Evolutionary conservation across 805 yeast genomes (phyloP), one percentile per base, ranked within the genome.

Genomic region (Yamadazyma akitaensis): DNA sequence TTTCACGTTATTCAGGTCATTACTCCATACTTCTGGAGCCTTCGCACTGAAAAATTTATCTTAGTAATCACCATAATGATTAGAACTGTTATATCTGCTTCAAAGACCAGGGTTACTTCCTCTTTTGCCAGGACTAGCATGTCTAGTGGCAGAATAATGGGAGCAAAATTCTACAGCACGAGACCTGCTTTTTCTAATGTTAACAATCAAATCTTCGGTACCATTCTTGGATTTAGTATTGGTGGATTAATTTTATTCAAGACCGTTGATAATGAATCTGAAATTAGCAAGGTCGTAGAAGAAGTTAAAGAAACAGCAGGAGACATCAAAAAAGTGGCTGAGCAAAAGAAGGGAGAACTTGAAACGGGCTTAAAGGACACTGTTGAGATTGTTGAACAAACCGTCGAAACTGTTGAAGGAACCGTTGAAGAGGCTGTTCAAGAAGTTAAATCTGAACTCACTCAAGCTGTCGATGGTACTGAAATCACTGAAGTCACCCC

Each of bases 211-310:
- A 41, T 33, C 2, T 24, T 45, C 10, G 44, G 42, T 6, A 31
- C 32, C 17, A 18, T 40, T n/a, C 33, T 38, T 26, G 41, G 41
- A 6, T 14, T 38, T 28, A 12, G 19, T 3, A 26, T 38, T 25
- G 32, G 17, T 26, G 40, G 43, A 5, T 17, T 19, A 7, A n/a
- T 32, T 14, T 30, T 37, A 16, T 45, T 31, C 28, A 21, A 43
- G 16, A 26, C 42, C 2, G 35, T 47, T 25, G 30, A 37, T 19
- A 46, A 46, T 21, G 49, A 46, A 16, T 40, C 43, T 13, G 34
- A 40, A 37, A n/a, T 28, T 18, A 21, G n/a, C 16, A 19, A 41
- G 16, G n/a, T 10, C 21, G 16, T 26, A 14, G 40, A 26, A 21
- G 43, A 33, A 40, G n/a, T 14, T 13, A 43, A 43, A 24, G 37